Percentiles rank a stretch among this genome's conserved stretches.
phyloP scores from a whole-genome alignment of 78 protist genomes.

The Dictyostelium firmibasis region DNA sequence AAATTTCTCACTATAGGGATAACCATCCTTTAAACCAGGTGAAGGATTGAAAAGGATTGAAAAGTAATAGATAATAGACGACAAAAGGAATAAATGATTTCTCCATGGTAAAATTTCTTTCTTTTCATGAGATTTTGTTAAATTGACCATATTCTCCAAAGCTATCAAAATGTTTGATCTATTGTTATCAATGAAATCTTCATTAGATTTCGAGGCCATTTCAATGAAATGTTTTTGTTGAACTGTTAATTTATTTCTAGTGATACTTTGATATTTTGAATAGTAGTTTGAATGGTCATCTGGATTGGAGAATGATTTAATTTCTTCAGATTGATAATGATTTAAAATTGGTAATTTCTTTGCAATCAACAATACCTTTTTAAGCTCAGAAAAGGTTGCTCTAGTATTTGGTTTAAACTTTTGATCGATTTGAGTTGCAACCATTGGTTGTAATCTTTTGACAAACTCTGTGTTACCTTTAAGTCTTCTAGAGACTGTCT shows the following conservation, averaged over 20 bases:
- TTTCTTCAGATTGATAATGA: not conserved
- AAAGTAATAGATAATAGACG: not conserved
- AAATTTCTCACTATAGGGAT: conserved; percentile 16
- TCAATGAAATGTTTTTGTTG: not conserved
- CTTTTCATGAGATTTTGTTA: not conserved
- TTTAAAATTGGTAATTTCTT: not conserved
- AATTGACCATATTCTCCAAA: not conserved
- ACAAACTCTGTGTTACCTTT: not conserved
- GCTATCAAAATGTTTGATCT: not conserved
- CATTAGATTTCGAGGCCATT: not conserved
- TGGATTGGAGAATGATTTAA: not conserved
- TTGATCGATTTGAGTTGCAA: not conserved
- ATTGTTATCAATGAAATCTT: not conserved
- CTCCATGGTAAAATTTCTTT: conserved; percentile 21
- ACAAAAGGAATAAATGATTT: conserved; percentile 21
- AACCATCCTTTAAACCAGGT: not conserved
- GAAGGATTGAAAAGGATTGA: not conserved
- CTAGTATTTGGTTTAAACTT: conserved; percentile 45
- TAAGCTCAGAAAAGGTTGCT: not conserved
- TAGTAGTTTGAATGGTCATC: too few relatives aligned
- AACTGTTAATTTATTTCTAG: not conserved
- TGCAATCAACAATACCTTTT: not conserved
- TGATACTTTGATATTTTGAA: not conserved
- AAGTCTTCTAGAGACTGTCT: not conserved
- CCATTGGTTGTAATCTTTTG: not conserved